Conservation (phyloP, 768 basidiomycete species). For the Daedalea quercina region DNA sequence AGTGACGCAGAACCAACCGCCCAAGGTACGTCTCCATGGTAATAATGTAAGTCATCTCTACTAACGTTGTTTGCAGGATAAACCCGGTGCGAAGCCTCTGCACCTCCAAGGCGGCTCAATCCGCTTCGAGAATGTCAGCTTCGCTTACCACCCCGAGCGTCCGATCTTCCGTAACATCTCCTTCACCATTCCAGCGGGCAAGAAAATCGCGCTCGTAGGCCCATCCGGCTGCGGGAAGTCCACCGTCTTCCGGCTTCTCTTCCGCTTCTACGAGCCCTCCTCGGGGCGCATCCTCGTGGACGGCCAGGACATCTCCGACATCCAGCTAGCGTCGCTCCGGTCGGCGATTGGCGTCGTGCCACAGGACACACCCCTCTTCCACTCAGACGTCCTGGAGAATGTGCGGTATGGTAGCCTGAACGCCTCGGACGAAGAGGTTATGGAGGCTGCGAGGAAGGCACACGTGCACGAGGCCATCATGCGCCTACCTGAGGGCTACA, state of each 20-base stretch:
- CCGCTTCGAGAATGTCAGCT: constrained; percentile 86
- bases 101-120: constrained; percentile 77
- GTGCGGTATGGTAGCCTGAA: constrained; percentile 86
- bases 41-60: neutral
- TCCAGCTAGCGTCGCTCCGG: constrained; percentile 70
- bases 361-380: constrained; percentile 97
- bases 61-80: constrained; percentile 43
- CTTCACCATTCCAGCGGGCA: constrained; percentile 91
- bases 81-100: constrained; percentile 60
- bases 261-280: constrained; percentile 87
- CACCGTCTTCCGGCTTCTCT: constrained; percentile 84
- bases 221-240: constrained; percentile 98
- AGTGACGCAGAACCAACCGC: constrained; percentile 70
- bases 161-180: constrained; percentile 86
- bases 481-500: constrained; percentile 79
- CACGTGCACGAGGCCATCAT: constrained; percentile 79
- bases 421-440: constrained; percentile 79
- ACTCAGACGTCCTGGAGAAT: constrained; percentile 93
- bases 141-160: constrained; percentile 87
- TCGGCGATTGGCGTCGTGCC: constrained; percentile 87
- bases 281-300: constrained; percentile 82
- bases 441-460: constrained; percentile 76
- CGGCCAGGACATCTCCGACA: constrained; percentile 73
- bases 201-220: constrained; percentile 95
- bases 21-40: constrained; percentile 35